phyloP scores from a whole-genome alignment of 306 rosid genomes.

The Carpinus fangiana region DNA sequence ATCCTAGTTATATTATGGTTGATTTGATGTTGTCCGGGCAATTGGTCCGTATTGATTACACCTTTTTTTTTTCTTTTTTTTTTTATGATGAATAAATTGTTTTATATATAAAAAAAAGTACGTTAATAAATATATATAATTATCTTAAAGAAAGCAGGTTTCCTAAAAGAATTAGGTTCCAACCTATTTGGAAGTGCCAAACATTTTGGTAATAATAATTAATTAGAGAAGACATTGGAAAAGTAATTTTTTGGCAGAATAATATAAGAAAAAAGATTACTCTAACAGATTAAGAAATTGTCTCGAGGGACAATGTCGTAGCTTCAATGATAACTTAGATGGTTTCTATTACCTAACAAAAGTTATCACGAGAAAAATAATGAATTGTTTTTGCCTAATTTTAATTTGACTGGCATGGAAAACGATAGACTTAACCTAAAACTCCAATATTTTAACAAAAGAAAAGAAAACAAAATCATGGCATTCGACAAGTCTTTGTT shows the following conservation, averaged over 20 bases:
- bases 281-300: slow-evolving; percentile 33
- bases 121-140: slow-evolving; percentile 22
- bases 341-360: slow-evolving; percentile 23
- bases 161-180: slow-evolving; percentile 47
- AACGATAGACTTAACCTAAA: slow-evolving; percentile 40
- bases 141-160: not conserved
- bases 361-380: not conserved
- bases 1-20: not conserved
- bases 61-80: not conserved
- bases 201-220: slow-evolving; percentile 39
- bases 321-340: slow-evolving; percentile 42
- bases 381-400: slow-evolving; percentile 25
- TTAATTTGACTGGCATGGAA: slow-evolving; percentile 34
- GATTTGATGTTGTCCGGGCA: not conserved
- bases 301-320: slow-evolving; percentile 33
- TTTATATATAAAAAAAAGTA: not conserved
- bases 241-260: slow-evolving; percentile 34
- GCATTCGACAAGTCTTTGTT: slow-evolving; percentile 15
- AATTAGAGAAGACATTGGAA: slow-evolving; percentile 41
- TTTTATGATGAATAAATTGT: not conserved
- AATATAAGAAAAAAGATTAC: slow-evolving; percentile 34
- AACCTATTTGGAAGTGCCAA: slow-evolving; percentile 73
- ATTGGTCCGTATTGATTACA: not conserved
- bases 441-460: slow-evolving; percentile 37
- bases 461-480: slow-evolving; percentile 38